Evolutionary conservation across 805 yeast genomes (phyloP).

Genomic region (Kodamaea neixiangensis): DNA sequence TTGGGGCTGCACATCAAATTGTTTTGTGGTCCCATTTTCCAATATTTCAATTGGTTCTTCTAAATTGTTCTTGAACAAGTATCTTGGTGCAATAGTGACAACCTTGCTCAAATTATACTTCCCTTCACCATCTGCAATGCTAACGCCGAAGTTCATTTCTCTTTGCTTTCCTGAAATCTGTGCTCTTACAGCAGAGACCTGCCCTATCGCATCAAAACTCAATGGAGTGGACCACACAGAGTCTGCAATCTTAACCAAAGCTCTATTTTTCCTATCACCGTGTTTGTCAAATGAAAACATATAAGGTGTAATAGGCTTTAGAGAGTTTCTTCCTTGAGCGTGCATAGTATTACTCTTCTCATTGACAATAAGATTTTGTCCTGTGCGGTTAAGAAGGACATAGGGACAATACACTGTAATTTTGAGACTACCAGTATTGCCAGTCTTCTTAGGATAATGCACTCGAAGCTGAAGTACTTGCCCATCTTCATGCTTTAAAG

Average conservation of each 20-base stretch:
- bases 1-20: constrained; percentile 47
- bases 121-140: constrained; percentile 82
- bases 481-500: constrained; percentile 60
- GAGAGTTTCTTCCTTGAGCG: constrained; percentile 44
- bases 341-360: constrained; percentile 59
- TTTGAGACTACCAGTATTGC: constrained; percentile 59
- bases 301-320: constrained; percentile 48
- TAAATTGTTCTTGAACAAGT: constrained; percentile 65
- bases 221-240: constrained; percentile 72
- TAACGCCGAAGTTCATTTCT: constrained; percentile 76
- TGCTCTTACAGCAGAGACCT: constrained; percentile 55
- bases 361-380: constrained; percentile 57
- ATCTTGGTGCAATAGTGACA: constrained; percentile 81
- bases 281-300: constrained; percentile 82
- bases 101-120: constrained; percentile 75
- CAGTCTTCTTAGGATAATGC: constrained; percentile 56
- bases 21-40: constrained; percentile 65
- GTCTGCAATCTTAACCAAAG: constrained; percentile 62
- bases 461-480: constrained; percentile 65
- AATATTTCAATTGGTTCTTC: constrained; percentile 57
- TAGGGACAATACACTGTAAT: constrained; percentile 83
- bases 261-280: constrained; percentile 63
- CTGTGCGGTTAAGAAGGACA: constrained; percentile 78
- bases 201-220: constrained; percentile 90
- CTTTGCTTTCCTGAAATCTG: constrained; percentile 49